Evolutionary conservation across 2,329 filamentous ascomycete species (phyloP), one percentile per base, ranked within the genome.

Genomic region (Exserohilum rostratum): DNA sequence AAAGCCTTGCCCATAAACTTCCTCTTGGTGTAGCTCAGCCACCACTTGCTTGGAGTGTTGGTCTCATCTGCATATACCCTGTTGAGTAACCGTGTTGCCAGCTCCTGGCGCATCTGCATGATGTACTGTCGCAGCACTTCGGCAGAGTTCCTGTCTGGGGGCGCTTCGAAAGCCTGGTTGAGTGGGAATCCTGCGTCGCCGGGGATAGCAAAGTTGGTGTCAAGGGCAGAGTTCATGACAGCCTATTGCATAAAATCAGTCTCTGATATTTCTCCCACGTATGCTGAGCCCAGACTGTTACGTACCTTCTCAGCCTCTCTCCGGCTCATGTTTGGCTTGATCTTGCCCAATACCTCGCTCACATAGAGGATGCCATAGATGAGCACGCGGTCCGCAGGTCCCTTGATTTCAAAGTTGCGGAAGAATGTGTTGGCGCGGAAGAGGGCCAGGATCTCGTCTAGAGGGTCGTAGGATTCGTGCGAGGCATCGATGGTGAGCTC

Each of bases 341-440:
- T 92, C 83, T 95, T 96, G 69, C 83, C 82, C 73, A 99, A 80
- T 69, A 91, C 93, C 77, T 98, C 93, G 78, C 89, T 93, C 70
- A 98, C 85, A 78, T 93, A 98, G 73, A 96, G 84, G 75, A 97
- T 99, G 60, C 93, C 93, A 80, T 99, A 99, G 71, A 98, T 93
- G 65, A 99, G 84, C 71, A 98, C 87, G 35, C 95, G 86, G 79
- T 99, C 95, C 54, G 95, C 93, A 22, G 91, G 90, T 12, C 95
- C 95, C 79, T 96, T 93, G 81, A 98, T 96, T 83, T 98, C 95
- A 71, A 99, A 99, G 84, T 98, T 99, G 71, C 95, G 90, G 84
- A 98, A 99, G 79, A 99, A 93, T 57, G 93, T 97, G 82, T 99
- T 98, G 69, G 95, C 93, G 62, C 95, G 91, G 84, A 98, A 99